These are phyloP conservation scores for Penicillium sp. DNA, from an alignment of 2,329 filamentous ascomycete genomes.

Conservation along the genomic window DNA sequence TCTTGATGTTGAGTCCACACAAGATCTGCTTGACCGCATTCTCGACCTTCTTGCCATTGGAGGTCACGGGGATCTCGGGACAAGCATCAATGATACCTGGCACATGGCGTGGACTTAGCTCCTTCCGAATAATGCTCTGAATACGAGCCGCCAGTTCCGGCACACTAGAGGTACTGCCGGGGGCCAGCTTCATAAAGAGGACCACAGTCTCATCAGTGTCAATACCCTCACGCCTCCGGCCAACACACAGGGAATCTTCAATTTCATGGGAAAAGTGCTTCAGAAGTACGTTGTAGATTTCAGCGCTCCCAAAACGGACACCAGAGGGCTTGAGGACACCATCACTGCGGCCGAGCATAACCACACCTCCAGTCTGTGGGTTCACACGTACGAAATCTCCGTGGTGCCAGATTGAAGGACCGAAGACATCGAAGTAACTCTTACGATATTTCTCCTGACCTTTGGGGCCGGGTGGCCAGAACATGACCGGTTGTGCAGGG, in stretches of 20 bases:
- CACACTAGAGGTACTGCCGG: constrained; percentile 44
- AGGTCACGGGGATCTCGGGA: constrained; percentile 83
- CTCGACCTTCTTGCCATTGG: constrained; percentile 98
- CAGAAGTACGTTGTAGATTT: constrained; percentile 94
- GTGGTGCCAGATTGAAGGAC: constrained; percentile 75
- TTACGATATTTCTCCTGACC: constrained; percentile 75
- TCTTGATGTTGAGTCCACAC: constrained; percentile 81
- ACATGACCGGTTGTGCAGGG: constrained; percentile 85
- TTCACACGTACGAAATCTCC: constrained; percentile 84
- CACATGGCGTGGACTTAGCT: constrained; percentile 86
- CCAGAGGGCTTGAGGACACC: constrained; percentile 91
- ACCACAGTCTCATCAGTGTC: constrained; percentile 85
- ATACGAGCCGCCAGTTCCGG: constrained; percentile 63
- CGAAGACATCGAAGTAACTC: constrained; percentile 86
- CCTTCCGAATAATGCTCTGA: constrained; percentile 66
- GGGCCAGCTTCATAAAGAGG: constrained; percentile 77
- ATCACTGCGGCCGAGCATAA: constrained; percentile 91
- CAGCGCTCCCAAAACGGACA: constrained; percentile 86
- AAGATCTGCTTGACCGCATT: constrained; percentile 95
- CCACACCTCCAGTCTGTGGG: constrained; percentile 69
- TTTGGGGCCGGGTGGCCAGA: constrained; percentile 67
- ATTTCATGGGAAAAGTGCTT: constrained; percentile 76
- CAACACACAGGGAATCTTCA: constrained; percentile 85
- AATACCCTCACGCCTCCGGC: constrained; percentile 64
- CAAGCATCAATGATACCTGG: constrained; percentile 80